phyloP scores from a whole-genome alignment of 2,329 filamentous ascomycete species.

The Alternaria conjuncta region DNA sequence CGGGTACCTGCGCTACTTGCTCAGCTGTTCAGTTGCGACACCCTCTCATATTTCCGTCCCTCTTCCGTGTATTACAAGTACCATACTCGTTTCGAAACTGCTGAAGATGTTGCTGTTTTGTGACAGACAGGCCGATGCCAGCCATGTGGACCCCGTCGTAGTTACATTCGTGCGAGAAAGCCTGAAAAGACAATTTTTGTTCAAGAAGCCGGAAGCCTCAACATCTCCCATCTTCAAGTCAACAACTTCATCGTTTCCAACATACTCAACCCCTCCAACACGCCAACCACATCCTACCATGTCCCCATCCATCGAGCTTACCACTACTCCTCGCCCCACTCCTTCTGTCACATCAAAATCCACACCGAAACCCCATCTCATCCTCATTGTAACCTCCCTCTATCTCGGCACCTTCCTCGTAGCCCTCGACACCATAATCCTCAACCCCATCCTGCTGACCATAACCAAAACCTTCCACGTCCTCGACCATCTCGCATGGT shows the following conservation, averaged over 20 bases:
- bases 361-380: neutral
- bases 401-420: slow-evolving; percentile 19
- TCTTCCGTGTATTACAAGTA: neutral
- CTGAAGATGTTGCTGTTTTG: neutral
- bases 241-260: neutral
- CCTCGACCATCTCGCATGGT: slow-evolving; percentile 49
- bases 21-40: neutral
- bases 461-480: slow-evolving; percentile 50
- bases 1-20: neutral
- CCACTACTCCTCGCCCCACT: neutral
- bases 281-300: neutral
- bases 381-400: slow-evolving; percentile 7
- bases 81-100: neutral
- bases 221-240: neutral
- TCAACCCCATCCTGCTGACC: slow-evolving; percentile 48
- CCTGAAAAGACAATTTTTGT: neutral
- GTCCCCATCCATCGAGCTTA: neutral
- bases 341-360: neutral
- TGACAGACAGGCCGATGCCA: neutral
- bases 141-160: neutral
- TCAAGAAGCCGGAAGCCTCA: neutral
- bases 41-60: neutral
- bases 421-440: slow-evolving; percentile 48
- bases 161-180: neutral
- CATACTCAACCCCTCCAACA: neutral